Conservation (phyloP, 2,329 filamentous ascomycete genomes). For the Ophiostoma sp. region DNA sequence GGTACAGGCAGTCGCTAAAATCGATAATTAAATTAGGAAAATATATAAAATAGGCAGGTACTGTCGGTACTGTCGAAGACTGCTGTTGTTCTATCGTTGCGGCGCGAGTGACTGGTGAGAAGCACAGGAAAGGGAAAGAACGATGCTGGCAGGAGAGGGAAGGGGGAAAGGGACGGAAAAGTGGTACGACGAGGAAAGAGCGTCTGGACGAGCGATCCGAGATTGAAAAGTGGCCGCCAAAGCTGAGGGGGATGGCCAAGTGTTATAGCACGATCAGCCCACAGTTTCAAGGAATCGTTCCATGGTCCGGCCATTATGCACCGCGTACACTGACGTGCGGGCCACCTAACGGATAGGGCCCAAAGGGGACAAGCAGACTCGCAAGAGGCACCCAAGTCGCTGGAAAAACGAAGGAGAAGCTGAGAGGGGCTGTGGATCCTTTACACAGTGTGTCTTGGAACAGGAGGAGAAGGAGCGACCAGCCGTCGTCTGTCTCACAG, state of each 20-base stretch:
- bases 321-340: conserved; percentile 17
- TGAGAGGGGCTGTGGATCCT: background rate
- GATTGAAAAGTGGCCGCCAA: conserved; percentile 18
- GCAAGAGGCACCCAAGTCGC: background rate
- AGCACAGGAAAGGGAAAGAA: background rate
- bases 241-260: conserved; percentile 15
- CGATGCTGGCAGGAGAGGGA: conserved; percentile 18
- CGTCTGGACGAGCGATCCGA: conserved; percentile 17
- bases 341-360: conserved; percentile 5
- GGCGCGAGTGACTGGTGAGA: background rate
- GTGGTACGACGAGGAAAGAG: conserved; percentile 24
- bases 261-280: conserved; percentile 27
- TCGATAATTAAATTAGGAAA: background rate
- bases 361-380: conserved; percentile 8
- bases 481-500: background rate
- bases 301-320: conserved; percentile 20
- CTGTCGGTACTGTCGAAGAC: background rate
- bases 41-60: conserved; percentile 9
- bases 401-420: background rate
- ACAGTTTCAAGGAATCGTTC: conserved; percentile 27
- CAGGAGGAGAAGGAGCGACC: background rate
- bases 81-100: background rate
- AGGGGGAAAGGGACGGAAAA: conserved; percentile 16
- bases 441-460: background rate
- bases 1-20: background rate